Evolutionary conservation across 352 stramenopile genomes (phyloP).

Genomic region (Plasmopara halstedii): DNA sequence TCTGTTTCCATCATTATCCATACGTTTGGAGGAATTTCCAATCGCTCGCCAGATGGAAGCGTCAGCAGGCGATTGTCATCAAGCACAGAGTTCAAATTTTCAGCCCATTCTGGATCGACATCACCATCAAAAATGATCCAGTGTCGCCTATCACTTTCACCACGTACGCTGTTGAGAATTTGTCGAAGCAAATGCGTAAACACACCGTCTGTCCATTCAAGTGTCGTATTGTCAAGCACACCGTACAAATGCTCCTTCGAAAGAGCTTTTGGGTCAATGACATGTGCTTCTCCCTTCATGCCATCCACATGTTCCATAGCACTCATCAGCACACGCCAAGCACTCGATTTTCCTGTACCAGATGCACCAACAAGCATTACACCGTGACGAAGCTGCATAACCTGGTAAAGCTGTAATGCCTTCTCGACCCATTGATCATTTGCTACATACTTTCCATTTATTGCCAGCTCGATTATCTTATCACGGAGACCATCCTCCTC

Average conservation of each 20-base stretch:
- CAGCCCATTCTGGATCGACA: constrained; percentile 99
- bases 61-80: constrained; percentile 99
- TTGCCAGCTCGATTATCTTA: constrained; percentile 90
- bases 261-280: constrained; percentile 99
- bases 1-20: constrained; percentile 99
- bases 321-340: constrained; percentile 91
- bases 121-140: constrained; percentile 99
- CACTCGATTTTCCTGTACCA: constrained; percentile 95
- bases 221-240: constrained; percentile 97
- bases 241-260: constrained; percentile 98
- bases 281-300: constrained; percentile 94
- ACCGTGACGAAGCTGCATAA: constrained; percentile 95
- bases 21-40: constrained; percentile 98
- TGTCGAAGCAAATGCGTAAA: constrained; percentile 96
- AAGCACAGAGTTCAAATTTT: constrained; percentile 99
- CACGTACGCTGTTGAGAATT: constrained; percentile 96
- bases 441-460: constrained; percentile 80
- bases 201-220: constrained; percentile 99
- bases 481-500: constrained; percentile 84
- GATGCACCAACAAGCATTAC: constrained; percentile 98
- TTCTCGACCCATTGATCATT: constrained; percentile 96
- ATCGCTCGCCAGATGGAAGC: constrained; percentile 96
- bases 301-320: constrained; percentile 93
- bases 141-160: constrained; percentile 93
- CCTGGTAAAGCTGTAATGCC: constrained; percentile 97